A percentile compares a stretch with the other conserved stretches of the same genome.
phyloP scores from a whole-genome alignment of 2,329 filamentous ascomycete genomes.

The Calonectria hongkongensis region DNA sequence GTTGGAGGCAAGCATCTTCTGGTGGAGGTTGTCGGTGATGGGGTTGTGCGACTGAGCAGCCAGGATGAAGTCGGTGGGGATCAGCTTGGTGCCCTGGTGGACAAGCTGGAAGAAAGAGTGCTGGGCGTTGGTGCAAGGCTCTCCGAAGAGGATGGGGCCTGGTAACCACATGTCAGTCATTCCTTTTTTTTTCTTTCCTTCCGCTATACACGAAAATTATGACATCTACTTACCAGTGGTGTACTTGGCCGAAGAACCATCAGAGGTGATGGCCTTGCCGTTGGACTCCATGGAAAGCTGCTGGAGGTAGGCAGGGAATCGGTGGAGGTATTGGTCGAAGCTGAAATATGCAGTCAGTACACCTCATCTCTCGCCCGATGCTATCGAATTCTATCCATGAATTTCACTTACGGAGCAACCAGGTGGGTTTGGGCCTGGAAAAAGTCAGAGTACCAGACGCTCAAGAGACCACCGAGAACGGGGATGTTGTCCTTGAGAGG shows the following conservation, averaged over 20 bases:
- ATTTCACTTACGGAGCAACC: conserved; percentile 86
- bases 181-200: not conserved
- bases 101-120: conserved; percentile 99
- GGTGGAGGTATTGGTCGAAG: conserved; percentile 99
- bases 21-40: conserved; percentile 92
- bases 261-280: conserved; percentile 96
- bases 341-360: conserved; percentile 62
- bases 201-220: not conserved
- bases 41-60: conserved; percentile 98
- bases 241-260: conserved; percentile 94
- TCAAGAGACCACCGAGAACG: conserved; percentile 91
- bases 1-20: conserved; percentile 96
- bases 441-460: conserved; percentile 99
- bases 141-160: conserved; percentile 94
- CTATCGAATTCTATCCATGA: not conserved
- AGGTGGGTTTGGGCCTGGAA: conserved; percentile 98
- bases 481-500: conserved; percentile 97
- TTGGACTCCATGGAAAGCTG: conserved; percentile 99
- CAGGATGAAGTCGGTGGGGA: conserved; percentile 98
- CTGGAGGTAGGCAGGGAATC: conserved; percentile 99
- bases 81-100: conserved; percentile 99
- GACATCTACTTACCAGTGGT: conserved; percentile 78
- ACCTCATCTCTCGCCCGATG: not conserved
- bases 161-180: conserved; percentile 46
- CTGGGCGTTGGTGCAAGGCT: conserved; percentile 99